Evolutionary conservation across 2,329 filamentous ascomycete genomes (phyloP), one percentile per base, ranked within the genome.

Genomic region (Ophiostoma pallidulum): DNA sequence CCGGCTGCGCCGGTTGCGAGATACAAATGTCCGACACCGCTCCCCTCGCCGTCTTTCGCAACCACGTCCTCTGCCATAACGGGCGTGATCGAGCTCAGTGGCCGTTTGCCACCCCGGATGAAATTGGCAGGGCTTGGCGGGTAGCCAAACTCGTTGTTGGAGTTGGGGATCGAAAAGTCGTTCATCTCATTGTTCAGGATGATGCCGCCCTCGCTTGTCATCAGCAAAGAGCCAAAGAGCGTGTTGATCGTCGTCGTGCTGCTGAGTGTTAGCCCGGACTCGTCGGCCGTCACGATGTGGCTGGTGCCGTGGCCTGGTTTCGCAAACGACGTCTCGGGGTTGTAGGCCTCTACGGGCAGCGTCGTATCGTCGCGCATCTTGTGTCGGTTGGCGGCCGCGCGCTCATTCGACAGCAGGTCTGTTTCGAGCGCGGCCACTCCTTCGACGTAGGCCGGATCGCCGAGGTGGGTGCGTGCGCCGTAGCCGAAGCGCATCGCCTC

Each of bases 401-500:
- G 80, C 1, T 66, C 62, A 0, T 74, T 65, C 37, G 75, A 75
- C 16, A 96, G 64, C 72, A 97, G 85, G 3, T 72, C 62, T 2
- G 71, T 62, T 63, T 96, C 81, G 54, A 84, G 83, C 8, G 67
- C 62, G 8, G 71, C 66, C 43, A 91, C 68, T 26, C 77, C 77
- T 1, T 71, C 55, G 4, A 94, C 77, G 60, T 84, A 95, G 1
- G 68, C 70, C 0, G 91, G 92, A 62, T 97, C 92, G 4, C 89
- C 91, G 0, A 97, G 75, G 24, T 82, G 73, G n/a, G 80, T 74
- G 49, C 89, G 80, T 57, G 84, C 70, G 4, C 83, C 89, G 61
- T 96, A 97, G 3, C 79, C 89, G 62, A 94, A 97, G 19, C 88
- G 78, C 68, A 95, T 87, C 12, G 89, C 84, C 70, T 97, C 92